A percentile compares a stretch with the other conserved stretches of the same genome.
Conservation (phyloP, 495 filamentous ascomycete genomes). For the Talaromyces ruber region DNA sequence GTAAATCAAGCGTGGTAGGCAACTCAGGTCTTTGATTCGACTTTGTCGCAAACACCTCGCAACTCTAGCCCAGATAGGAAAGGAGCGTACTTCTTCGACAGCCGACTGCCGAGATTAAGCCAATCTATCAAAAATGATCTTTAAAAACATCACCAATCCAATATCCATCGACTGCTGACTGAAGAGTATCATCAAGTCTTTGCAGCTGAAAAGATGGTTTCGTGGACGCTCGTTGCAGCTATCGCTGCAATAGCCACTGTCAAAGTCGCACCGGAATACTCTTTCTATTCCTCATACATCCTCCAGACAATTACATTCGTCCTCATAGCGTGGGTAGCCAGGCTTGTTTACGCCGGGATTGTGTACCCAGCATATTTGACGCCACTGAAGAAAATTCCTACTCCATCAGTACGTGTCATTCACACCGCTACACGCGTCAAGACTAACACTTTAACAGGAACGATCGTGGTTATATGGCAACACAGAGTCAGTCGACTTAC, state of each 20-base stretch:
- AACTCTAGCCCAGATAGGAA: background rate
- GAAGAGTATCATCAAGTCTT: background rate
- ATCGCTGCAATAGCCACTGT: constrained; percentile 8
- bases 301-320: constrained; percentile 16
- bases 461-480: constrained; percentile 32
- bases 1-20: background rate
- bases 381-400: constrained; percentile 57
- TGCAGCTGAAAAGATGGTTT: background rate
- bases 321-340: constrained; percentile 14
- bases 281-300: constrained; percentile 20
- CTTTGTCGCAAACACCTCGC: background rate
- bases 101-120: background rate
- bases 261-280: constrained; percentile 23
- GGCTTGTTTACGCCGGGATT: constrained; percentile 40
- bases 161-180: background rate
- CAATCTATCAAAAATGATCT: background rate
- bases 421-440: background rate
- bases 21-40: background rate
- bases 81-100: background rate
- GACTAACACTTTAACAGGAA: constrained; percentile 13
- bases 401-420: constrained; percentile 39
- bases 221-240: constrained; percentile 3
- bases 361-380: constrained; percentile 69
- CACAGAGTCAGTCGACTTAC: constrained; percentile 11
- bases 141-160: background rate